phyloP scores from a whole-genome alignment of 2,329 filamentous ascomycete genomes.

The Microsporum canis region DNA sequence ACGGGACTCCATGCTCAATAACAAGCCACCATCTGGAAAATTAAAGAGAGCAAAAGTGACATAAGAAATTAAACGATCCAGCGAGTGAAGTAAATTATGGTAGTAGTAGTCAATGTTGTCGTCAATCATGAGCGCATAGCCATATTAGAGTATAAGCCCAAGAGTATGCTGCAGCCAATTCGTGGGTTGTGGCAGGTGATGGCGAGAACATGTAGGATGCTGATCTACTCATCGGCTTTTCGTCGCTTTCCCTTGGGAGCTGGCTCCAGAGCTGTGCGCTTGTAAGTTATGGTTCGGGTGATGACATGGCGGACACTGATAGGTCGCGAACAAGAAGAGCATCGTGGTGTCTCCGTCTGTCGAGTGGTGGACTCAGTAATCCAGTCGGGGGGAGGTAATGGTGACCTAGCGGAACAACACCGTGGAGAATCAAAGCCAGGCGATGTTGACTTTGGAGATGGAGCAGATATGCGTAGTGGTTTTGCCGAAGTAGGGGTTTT shows the following conservation, averaged over 20 bases:
- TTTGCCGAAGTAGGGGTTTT: conserved; percentile 44
- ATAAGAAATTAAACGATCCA: not conserved
- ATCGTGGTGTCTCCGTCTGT: conserved; percentile 50
- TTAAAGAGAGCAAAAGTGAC: not conserved
- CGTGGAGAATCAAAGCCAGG: conserved; percentile 56
- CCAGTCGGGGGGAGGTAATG: conserved; percentile 75
- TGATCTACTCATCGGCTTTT: conserved; percentile 42
- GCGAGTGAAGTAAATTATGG: not conserved
- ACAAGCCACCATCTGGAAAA: not conserved
- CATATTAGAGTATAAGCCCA: not conserved
- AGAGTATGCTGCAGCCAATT: not conserved
- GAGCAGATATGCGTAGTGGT: conserved; percentile 59
- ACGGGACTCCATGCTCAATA: conserved; percentile 1
- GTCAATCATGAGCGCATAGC: conserved; percentile 1
- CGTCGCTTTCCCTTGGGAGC: conserved; percentile 88
- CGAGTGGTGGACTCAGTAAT: conserved; percentile 57
- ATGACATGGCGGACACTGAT: conserved; percentile 76
- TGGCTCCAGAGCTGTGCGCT: conserved; percentile 61
- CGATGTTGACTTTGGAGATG: conserved; percentile 56
- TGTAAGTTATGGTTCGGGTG: conserved; percentile 78
- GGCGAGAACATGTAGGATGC: not conserved
- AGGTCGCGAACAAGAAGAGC: conserved; percentile 45
- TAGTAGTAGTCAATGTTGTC: not conserved
- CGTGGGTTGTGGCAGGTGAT: not conserved
- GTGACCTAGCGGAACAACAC: conserved; percentile 56